phyloP scores from a whole-genome alignment of 1,139 yeast species.

The Lodderomyces orthopsilosis region DNA sequence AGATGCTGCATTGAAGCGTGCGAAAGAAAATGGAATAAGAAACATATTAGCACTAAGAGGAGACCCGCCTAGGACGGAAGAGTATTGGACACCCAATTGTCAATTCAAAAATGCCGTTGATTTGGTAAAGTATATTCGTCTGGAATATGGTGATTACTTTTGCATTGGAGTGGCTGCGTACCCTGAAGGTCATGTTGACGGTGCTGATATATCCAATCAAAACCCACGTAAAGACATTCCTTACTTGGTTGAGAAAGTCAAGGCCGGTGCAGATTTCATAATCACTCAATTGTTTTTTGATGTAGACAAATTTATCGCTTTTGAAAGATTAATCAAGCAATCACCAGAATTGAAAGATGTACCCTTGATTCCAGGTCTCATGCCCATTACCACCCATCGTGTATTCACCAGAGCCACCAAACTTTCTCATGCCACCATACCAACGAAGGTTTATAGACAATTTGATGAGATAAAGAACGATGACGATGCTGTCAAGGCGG shows the following conservation, averaged over 20 bases:
- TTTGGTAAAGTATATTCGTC: slow-evolving; percentile 71
- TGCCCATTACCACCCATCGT: slow-evolving; percentile 93
- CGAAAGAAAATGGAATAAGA: slow-evolving; percentile 74
- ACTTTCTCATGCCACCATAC: slow-evolving; percentile 86
- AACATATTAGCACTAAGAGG: slow-evolving; percentile 93
- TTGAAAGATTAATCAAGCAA: slow-evolving; percentile 30
- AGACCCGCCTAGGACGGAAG: slow-evolving; percentile 89
- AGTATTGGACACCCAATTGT: slow-evolving; percentile 56
- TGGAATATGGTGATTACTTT: slow-evolving; percentile 68
- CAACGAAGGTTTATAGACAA: slow-evolving; percentile 40
- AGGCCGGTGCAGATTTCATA: slow-evolving; percentile 48
- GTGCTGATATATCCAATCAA: slow-evolving; percentile 62
- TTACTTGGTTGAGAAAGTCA: slow-evolving; percentile 54
- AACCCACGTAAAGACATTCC: slow-evolving; percentile 66
- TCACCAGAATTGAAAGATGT: slow-evolving; percentile 41
- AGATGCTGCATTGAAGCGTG: slow-evolving; percentile 72
- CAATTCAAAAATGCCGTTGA: slow-evolving; percentile 78
- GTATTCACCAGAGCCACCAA: slow-evolving; percentile 87
- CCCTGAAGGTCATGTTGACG: slow-evolving; percentile 95
- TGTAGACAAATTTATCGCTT: slow-evolving; percentile 39
- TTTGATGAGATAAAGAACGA: slow-evolving; percentile 61
- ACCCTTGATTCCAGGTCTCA: slow-evolving; percentile 82
- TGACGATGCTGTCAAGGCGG: slow-evolving; percentile 79
- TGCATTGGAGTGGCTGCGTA: slow-evolving; percentile 92
- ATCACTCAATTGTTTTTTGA: slow-evolving; percentile 47